Evolutionary conservation across 106 monocot genomes (phyloP).

Genomic region (Xerophyta viscosa): DNA sequence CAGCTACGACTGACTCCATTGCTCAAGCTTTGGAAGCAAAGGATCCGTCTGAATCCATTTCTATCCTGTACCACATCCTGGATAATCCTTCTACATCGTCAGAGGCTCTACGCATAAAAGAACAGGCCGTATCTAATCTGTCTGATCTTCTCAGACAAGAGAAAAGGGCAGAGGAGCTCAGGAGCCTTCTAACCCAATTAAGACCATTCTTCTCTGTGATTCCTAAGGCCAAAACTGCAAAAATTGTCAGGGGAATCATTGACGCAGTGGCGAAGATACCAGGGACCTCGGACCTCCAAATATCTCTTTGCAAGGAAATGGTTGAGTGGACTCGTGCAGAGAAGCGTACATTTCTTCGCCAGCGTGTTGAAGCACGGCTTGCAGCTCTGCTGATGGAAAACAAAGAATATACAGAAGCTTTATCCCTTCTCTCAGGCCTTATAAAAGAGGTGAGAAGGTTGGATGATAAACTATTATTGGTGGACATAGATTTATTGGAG

Average conservation of each 20-base stretch:
- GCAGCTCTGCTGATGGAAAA: conserved; percentile 78
- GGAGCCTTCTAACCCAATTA: conserved; percentile 9
- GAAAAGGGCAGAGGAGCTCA: conserved; percentile 11
- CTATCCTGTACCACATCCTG: conserved; percentile 8
- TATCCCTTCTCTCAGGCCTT: conserved; percentile 54
- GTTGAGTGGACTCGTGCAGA: conserved; percentile 13
- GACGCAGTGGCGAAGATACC: conserved; percentile 15
- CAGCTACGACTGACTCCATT: conserved; percentile 8
- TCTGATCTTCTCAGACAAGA: conserved; percentile 10
- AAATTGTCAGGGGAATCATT: conserved; percentile 15
- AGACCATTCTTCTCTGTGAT: conserved; percentile 12
- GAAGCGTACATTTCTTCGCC: conserved; percentile 51
- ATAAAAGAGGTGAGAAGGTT: conserved; percentile 92
- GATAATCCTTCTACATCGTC: conserved; percentile 13
- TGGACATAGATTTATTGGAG: conserved; percentile 87
- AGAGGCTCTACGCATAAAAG: conserved; percentile 14
- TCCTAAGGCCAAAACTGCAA: conserved; percentile 12
- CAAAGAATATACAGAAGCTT: conserved; percentile 79
- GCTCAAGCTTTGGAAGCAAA: conserved; percentile 12
- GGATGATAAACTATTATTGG: conserved; percentile 85
- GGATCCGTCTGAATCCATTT: conserved; percentile 11
- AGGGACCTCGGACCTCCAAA: conserved; percentile 11
- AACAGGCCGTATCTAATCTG: conserved; percentile 10
- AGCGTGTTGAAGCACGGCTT: conserved; percentile 83
- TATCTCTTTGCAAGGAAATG: conserved; percentile 16